Percentiles rank a stretch among this genome's conserved stretches.
Evolutionary conservation across 2,329 filamentous ascomycete species (phyloP).

Genomic region (Blastomyces silverae): DNA sequence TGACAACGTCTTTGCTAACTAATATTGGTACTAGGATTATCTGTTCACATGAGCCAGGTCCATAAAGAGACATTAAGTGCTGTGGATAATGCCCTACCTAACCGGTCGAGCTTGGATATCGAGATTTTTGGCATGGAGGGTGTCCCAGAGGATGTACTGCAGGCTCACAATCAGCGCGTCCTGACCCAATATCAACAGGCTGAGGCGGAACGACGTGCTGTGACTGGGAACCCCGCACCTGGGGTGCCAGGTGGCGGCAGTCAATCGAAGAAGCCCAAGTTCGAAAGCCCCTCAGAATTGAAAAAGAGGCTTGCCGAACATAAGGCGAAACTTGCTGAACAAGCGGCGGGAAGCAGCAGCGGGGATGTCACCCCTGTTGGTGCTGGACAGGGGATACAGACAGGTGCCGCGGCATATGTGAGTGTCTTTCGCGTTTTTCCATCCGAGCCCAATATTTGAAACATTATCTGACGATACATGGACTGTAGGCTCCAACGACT

Average conservation of each 20-base stretch:
- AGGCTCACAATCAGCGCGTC: constrained; percentile 80
- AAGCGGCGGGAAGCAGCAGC: constrained; percentile 50
- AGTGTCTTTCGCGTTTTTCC: constrained; percentile 33
- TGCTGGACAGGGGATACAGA: constrained; percentile 45
- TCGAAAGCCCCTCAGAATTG: constrained; percentile 69
- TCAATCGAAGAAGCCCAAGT: constrained; percentile 57
- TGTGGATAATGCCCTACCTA: constrained; percentile 87
- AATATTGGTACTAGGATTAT: constrained; percentile 58
- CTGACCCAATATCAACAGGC: constrained; percentile 77
- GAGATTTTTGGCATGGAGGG: constrained; percentile 99
- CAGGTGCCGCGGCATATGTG: constrained; percentile 51
- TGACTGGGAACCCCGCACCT: constrained; percentile 75
- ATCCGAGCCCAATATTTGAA: constrained; percentile 1
- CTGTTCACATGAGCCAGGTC: constrained; percentile 96
- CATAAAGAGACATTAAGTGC: constrained; percentile 85
- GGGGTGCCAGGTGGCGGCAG: constrained; percentile 45
- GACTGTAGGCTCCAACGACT: constrained; percentile 37
- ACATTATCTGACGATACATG: not conserved
- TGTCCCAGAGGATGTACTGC: constrained; percentile 76
- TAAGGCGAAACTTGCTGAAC: constrained; percentile 58
- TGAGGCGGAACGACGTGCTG: constrained; percentile 71
- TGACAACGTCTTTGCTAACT: not conserved
- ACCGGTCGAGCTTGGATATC: constrained; percentile 75
- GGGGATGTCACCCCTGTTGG: constrained; percentile 53
- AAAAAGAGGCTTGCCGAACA: constrained; percentile 74